Percentiles rank a stretch among this genome's conserved stretches.
Conservation (phyloP, 1,284 basidiomycete species). For the Porogramme epimiltina region DNA sequence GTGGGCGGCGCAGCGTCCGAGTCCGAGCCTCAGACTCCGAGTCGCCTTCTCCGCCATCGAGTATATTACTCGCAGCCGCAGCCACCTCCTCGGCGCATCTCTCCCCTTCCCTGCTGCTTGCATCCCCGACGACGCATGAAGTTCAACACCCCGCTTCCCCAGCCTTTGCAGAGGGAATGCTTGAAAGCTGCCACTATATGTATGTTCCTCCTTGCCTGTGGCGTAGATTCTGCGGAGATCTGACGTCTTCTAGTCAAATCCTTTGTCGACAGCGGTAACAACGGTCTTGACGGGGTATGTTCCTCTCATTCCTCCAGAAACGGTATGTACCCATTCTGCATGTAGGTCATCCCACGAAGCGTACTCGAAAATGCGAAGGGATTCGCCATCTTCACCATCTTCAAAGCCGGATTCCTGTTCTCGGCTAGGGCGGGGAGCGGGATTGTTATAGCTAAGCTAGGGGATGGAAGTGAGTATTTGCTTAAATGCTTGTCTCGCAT, state of each 20-base stretch:
- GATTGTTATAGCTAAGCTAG: slow-evolving; percentile 85
- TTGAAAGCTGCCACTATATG: slow-evolving; percentile 76
- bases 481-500: not conserved
- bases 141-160: slow-evolving; percentile 68
- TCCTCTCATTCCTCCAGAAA: slow-evolving; percentile 3
- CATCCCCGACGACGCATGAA: slow-evolving; percentile 47
- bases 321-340: not conserved
- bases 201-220: slow-evolving; percentile 34
- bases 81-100: slow-evolving; percentile 2
- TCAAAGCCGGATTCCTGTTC: slow-evolving; percentile 80
- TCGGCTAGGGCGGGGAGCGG: slow-evolving; percentile 87
- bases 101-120: slow-evolving; percentile 3
- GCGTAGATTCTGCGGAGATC: not conserved
- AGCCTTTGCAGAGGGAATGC: slow-evolving; percentile 74
- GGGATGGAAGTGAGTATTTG: slow-evolving; percentile 75
- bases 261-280: slow-evolving; percentile 71
- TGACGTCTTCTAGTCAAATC: slow-evolving; percentile 55
- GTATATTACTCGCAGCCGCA: not conserved
- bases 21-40: too few relatives aligned
- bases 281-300: slow-evolving; percentile 68
- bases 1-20: too few relatives aligned
- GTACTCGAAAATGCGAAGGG: slow-evolving; percentile 79
- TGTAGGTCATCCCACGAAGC: slow-evolving; percentile 62
- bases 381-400: slow-evolving; percentile 82
- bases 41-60: too few relatives aligned